Base-by-base conservation (phyloP, 768 basidiomycete species). In the Mycena olivaceomarginata region DNA sequence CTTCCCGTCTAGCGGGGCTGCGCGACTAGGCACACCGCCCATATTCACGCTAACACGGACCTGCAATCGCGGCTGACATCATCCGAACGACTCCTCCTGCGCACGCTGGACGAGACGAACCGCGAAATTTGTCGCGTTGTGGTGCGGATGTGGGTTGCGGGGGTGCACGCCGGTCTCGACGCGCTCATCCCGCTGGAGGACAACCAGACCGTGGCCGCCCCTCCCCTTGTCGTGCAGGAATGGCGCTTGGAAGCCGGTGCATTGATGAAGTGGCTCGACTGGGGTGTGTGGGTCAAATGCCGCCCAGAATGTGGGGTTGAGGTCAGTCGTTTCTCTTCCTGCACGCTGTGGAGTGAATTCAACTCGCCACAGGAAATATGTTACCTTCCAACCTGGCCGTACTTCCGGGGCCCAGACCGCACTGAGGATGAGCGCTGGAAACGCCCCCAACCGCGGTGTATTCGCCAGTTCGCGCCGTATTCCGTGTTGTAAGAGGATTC, bases 1-100 rank as follows among this genome's bases (percentile, higher is more conserved):
- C 43, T 39, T 8, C 85, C 84, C 1, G 76, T 86, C 22, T 87
- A 81, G 77, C 75, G 76, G 40, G 51, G 67, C 11, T 88, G 87
- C 65, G 79, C 82, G 31, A 86, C 81, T 18, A 80, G 80, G 1
- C 84, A 86, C 31, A 85, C 84, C 4, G 59, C 74, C 4, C 77
- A 63, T 41, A 77, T 82, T 16, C 75, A 74, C 41, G 12, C 22
- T 5, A 59, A 12, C 31, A 11, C 57, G 51, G 25, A 63, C 39
- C 43, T 60, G 15, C 67, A 67, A 0, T 66, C 72, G 4, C 22
- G 56, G 5, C 76, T 87, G 77, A 83, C 85, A 0, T 31, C 76
- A n/a, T 84, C 84, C 8, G 86, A 87, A 71, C 64, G 25, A 0
- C 53, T 84, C 22, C 77, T 87, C 37, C 75, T 85, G 8, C 70